phyloP scores from a whole-genome alignment of 2,329 filamentous ascomycete genomes.

The Sporothrix curviconia region DNA sequence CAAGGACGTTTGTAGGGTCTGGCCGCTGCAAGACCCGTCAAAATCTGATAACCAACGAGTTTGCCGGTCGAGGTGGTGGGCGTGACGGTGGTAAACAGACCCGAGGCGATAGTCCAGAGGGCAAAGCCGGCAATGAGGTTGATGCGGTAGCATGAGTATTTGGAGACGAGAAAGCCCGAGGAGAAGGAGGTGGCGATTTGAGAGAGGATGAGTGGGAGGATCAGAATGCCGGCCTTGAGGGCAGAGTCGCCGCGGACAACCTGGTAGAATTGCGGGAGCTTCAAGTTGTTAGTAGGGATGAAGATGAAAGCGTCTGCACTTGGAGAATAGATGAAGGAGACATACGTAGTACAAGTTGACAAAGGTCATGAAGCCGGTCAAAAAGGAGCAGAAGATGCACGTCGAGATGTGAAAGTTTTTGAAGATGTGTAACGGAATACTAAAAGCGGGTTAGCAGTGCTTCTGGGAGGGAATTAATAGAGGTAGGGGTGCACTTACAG shows the following conservation, averaged over 20 bases:
- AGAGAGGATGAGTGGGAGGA: slow-evolving; percentile 12
- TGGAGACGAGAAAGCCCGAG: neutral
- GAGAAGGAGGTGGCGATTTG: neutral
- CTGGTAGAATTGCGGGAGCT: neutral
- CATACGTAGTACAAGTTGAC: neutral
- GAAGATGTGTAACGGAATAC: neutral
- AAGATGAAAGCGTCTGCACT: no score
- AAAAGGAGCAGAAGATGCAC: neutral
- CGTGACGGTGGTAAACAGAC: neutral
- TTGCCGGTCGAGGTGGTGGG: neutral
- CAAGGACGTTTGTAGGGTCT: slow-evolving; percentile 32
- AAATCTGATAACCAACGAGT: slow-evolving; percentile 26
- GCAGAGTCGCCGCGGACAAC: neutral
- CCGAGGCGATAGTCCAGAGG: neutral
- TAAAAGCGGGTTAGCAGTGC: no score
- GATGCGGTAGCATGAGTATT: neutral
- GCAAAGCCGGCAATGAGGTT: neutral
- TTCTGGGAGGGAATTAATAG: no score
- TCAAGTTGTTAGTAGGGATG: neutral
- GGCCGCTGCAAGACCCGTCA: slow-evolving; percentile 30
- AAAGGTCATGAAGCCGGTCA: slow-evolving; percentile 16
- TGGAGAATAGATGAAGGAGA: neutral
- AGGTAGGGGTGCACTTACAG: no score
- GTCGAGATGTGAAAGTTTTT: neutral
- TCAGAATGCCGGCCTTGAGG: slow-evolving; percentile 18